Evolutionary conservation across 2,329 filamentous ascomycete species (phyloP).

Genomic region (Macroventuria anomochaeta): DNA sequence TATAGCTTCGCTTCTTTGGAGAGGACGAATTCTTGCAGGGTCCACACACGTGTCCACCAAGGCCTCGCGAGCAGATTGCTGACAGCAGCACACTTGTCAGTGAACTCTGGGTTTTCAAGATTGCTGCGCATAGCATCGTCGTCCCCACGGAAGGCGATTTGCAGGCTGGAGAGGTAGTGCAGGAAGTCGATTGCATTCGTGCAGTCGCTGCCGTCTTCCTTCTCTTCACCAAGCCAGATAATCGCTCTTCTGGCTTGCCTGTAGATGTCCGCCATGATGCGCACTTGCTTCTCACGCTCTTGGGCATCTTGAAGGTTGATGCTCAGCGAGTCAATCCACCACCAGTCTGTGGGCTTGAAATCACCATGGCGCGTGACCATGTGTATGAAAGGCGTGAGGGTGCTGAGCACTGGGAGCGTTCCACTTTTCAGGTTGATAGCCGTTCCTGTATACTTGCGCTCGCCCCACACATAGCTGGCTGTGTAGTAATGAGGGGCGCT

Average conservation of each 20-base stretch:
- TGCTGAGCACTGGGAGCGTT: slow-evolving; percentile 27
- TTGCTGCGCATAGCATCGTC: slow-evolving; percentile 25
- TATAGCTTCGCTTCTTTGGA: slow-evolving; percentile 36
- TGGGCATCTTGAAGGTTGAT: slow-evolving; percentile 37
- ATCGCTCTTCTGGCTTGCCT: slow-evolving; percentile 27
- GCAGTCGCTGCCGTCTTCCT: slow-evolving; percentile 49
- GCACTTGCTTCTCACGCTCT: slow-evolving; percentile 39
- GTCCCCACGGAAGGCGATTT: slow-evolving; percentile 26
- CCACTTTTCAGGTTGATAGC: slow-evolving; percentile 22
- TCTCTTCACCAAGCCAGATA: slow-evolving; percentile 48
- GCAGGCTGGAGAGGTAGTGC: slow-evolving; percentile 27
- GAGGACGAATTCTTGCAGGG: slow-evolving; percentile 41
- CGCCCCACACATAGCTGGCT: slow-evolving; percentile 41
- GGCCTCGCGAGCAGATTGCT: slow-evolving; percentile 32
- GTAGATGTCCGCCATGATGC: slow-evolving; percentile 45
- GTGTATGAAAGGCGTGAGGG: slow-evolving; percentile 31
- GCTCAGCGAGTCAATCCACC: slow-evolving; percentile 44
- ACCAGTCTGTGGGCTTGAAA: slow-evolving; percentile 34
- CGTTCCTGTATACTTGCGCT: slow-evolving; percentile 17
- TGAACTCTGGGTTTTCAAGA: slow-evolving; percentile 26
- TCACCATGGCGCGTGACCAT: slow-evolving; percentile 31
- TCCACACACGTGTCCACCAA: slow-evolving; percentile 41
- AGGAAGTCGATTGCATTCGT: slow-evolving; percentile 35
- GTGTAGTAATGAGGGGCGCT: slow-evolving; percentile 37
- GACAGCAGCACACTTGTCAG: slow-evolving; percentile 28